Percentiles rank a stretch among this genome's conserved stretches.
Evolutionary conservation across 2,329 filamentous ascomycete genomes (phyloP).

Genomic region (Verticillium longisporum): DNA sequence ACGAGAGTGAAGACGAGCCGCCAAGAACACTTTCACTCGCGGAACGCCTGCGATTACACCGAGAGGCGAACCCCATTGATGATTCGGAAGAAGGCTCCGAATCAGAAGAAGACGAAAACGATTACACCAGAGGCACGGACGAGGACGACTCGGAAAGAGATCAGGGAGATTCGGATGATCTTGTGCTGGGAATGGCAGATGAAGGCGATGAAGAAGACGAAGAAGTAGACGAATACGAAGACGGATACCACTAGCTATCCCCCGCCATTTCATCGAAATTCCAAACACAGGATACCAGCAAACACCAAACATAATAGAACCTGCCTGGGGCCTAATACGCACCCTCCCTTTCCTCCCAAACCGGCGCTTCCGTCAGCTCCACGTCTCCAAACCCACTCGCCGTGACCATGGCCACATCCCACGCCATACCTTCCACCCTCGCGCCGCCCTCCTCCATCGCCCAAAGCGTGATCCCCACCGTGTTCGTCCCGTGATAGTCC

Average conservation of each 20-base stretch:
- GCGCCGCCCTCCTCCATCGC: conserved; percentile 51
- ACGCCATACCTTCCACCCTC: conserved; percentile 29
- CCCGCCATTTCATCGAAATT: background rate
- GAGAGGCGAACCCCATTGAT: conserved; percentile 11
- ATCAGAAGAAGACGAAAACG: conserved; percentile 14
- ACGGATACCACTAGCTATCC: background rate
- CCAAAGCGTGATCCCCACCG: conserved; percentile 65
- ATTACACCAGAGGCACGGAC: conserved; percentile 8
- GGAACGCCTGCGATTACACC: conserved; percentile 14
- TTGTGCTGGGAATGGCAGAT: conserved; percentile 24
- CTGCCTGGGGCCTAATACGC: conserved; percentile 26
- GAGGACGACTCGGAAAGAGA: conserved; percentile 14
- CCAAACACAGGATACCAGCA: no score
- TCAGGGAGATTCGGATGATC: conserved; percentile 13
- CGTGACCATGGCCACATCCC: conserved; percentile 31
- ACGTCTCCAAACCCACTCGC: conserved; percentile 34
- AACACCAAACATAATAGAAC: background rate
- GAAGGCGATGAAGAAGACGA: conserved; percentile 21
- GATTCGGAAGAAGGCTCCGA: conserved; percentile 12
- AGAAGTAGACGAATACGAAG: background rate
- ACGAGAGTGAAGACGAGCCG: conserved; percentile 5
- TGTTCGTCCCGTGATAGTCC: conserved; percentile 65
- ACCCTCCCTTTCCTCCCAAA: conserved; percentile 32
- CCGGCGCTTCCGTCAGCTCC: conserved; percentile 29
- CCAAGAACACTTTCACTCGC: conserved; percentile 14